Evolutionary conservation across 2,329 filamentous ascomycete species (phyloP), one percentile per base, ranked within the genome.

Genomic region (Rachicladosporium sp.): DNA sequence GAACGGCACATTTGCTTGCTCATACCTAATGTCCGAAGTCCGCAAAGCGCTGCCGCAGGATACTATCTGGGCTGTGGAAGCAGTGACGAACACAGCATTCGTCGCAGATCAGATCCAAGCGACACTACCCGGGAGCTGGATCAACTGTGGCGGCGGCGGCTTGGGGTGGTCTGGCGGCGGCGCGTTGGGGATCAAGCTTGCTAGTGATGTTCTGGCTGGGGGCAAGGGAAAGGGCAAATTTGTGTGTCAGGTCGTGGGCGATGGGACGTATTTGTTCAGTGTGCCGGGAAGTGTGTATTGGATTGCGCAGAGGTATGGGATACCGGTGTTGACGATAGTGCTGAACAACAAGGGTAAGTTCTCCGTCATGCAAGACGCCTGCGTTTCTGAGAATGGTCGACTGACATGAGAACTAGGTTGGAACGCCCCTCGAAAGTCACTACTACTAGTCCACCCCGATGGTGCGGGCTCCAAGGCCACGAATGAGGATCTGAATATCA

Each of bases 101-200:
- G 76, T 87, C 1, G 70, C 75, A 19, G 81, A 91, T 48, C 82
- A 87, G 47, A 63, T 91, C 6, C 76, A 78, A 50, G 71, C 76
- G 2, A 77, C 70, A 0, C 53, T 76, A 0, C 82, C 83, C 0
- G 81, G 82, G 0, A 77, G 75, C 0, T 87, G 80, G 80, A 76
- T 89, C 52, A 88, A 87, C 57, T 88, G 82, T 54, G 83, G 83
- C 1, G 83, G 80, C 1, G 83, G 82, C 10, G 84, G 84, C 2
- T 74, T 89, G 0, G 83, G 83, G 2, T 89, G 83, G 83, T 82
- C 77, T 8, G 83, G 82, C 10, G 83, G 84, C 10, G 83, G 54
- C 10, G 79, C 80, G 0, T 59, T 89, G 3, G 84, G 83, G 2
- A 78, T 88, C 53, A 87, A 88, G 56, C 70, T 89, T 6, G 84